Evolutionary conservation across 169 alveolate species (phyloP).

Genomic region (Blepharisma undulans): DNA sequence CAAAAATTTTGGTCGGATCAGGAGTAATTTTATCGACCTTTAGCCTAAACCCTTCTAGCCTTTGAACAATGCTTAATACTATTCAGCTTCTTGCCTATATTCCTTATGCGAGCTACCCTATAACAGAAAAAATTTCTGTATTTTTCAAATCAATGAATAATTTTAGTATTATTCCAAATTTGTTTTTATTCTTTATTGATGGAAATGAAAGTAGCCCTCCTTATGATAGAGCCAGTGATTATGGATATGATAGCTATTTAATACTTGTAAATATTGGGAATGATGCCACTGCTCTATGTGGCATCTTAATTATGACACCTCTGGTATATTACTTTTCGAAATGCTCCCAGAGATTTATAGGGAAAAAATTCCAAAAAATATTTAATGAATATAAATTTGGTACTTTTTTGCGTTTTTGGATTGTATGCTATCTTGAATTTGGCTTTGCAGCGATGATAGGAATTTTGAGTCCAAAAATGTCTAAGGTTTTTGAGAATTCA

Average conservation of each 20-base stretch:
- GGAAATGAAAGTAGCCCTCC: not conserved
- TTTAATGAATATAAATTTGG: not conserved
- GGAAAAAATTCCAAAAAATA: not conserved
- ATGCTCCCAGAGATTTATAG: not conserved
- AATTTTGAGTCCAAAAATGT: too few species aligned
- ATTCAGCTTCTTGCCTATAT: not conserved
- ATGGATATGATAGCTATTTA: not conserved
- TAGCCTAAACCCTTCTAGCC: conserved; percentile 3
- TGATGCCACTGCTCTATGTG: not conserved
- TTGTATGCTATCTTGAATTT: not conserved
- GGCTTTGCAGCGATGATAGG: too few species aligned
- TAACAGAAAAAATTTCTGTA: not conserved
- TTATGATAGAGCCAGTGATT: not conserved
- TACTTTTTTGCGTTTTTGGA: conserved; percentile 7
- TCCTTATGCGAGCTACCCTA: not conserved
- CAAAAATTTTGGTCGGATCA: too few species aligned
- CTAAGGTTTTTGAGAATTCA: too few species aligned
- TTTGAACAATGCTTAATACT: not conserved
- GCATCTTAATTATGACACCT: not conserved
- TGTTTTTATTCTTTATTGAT: not conserved
- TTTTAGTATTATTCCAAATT: not conserved
- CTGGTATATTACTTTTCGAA: not conserved
- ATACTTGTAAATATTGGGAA: not conserved
- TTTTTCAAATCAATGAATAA: not conserved
- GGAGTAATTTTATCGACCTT: not conserved